phyloP scores from a whole-genome alignment of 257 asterid species.

The Dorcoceras hygrometricum region DNA sequence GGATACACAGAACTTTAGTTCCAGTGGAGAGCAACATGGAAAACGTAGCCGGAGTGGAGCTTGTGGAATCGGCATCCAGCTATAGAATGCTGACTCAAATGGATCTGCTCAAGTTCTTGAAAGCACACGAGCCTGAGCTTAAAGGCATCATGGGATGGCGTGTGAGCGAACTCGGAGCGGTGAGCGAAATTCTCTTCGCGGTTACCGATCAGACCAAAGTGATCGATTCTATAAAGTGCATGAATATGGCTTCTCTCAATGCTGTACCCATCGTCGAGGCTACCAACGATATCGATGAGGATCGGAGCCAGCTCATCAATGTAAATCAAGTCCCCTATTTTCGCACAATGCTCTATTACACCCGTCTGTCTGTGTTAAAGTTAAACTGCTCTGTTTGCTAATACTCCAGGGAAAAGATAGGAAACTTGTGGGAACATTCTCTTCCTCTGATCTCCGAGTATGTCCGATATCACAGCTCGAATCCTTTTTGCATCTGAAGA shows the following conservation, averaged over 20 bases:
- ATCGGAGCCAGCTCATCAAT: slow-evolving; percentile 53
- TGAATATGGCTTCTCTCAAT: slow-evolving; percentile 60
- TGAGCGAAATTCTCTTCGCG: slow-evolving; percentile 53
- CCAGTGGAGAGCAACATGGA: slow-evolving; percentile 67
- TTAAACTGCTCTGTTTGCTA: not conserved
- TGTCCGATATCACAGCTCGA: slow-evolving; percentile 54
- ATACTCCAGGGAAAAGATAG: slow-evolving; percentile 50
- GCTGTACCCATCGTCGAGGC: slow-evolving; percentile 71
- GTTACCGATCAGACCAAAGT: slow-evolving; percentile 49
- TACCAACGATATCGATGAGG: slow-evolving; percentile 27
- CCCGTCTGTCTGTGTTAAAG: too few species aligned
- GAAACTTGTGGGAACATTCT: slow-evolving; percentile 82
- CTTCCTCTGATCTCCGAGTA: slow-evolving; percentile 68
- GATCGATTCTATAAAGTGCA: slow-evolving; percentile 63
- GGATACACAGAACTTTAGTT: slow-evolving; percentile 85
- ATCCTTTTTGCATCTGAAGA: slow-evolving; percentile 41
- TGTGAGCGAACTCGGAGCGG: slow-evolving; percentile 42
- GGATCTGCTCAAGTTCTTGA: slow-evolving; percentile 70
- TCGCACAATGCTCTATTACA: too few species aligned
- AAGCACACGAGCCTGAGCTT: slow-evolving; percentile 46
- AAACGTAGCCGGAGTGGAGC: slow-evolving; percentile 65
- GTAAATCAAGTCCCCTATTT: too few species aligned
- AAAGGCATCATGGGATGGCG: slow-evolving; percentile 35
- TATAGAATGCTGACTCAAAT: slow-evolving; percentile 81
- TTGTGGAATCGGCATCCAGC: slow-evolving; percentile 72